Evolutionary conservation across 139 green algal genomes (phyloP), one percentile per base, ranked within the genome.

Genomic region (Chlamydomonas sphaeroides): DNA sequence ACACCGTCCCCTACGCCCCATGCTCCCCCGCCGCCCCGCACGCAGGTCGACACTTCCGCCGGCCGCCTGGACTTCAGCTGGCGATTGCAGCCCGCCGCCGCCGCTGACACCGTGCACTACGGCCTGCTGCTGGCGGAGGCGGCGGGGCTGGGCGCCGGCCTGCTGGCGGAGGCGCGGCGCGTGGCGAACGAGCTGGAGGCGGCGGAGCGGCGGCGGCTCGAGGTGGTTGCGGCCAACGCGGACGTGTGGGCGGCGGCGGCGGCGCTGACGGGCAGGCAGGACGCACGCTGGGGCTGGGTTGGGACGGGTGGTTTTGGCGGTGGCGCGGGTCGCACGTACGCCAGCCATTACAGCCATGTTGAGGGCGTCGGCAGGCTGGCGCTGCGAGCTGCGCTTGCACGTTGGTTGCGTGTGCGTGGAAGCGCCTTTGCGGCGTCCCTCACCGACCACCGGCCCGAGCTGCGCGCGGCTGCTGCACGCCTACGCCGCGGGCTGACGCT

Each of bases 71-170:
- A 89, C 51, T 95, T 84, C 76, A 80, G 28, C 0, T 89, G 89
- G 74, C 81, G 76, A 48, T 89, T 97, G 62, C 45, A 82, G 33
- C 23, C 45, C 45, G 45, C 45, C 45, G 10, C 45, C 45, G 45
- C n/a, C 45, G 45, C 45, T 53, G 45, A 14, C 45, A 14, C 45
- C 45, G 11, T 14, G 28, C 90, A 93, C 75, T 95, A 95, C 69
- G 94, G 94, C 30, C 85, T 97, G 61, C 33, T 87, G 38, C 87
- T 96, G 48, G 94, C 94, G 17, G 36, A 51, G 2, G 65, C 78
- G 5, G 80, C 90, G 41, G 89, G 89, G 20, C 82, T 96, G 41
- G 92, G 92, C 1, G 8, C 28, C 0, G n/a, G 48, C 0, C 70
- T 92, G n/a, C 35, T 93, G 65, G 28, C 59, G 2, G 11, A 78